phyloP scores from a whole-genome alignment of 192 early-diverging fungal species.

The Chytriomyces sp. region DNA sequence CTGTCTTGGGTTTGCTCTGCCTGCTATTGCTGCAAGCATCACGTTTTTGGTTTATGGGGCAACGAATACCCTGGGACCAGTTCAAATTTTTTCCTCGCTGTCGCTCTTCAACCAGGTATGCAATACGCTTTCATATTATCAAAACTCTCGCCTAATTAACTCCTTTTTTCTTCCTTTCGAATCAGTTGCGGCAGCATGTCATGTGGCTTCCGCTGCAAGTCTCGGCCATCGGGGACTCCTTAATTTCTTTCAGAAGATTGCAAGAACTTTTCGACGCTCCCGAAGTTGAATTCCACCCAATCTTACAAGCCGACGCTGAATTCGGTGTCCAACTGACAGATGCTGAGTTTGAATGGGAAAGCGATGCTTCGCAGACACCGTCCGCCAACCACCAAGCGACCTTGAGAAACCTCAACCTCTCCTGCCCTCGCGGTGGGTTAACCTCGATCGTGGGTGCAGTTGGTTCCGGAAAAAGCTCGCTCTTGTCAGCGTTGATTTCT shows the following conservation, averaged over 20 bases:
- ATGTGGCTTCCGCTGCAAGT: slow-evolving; percentile 58
- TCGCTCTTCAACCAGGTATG: slow-evolving; percentile 46
- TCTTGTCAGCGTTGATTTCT: slow-evolving; percentile 79
- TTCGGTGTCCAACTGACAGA: slow-evolving; percentile 62
- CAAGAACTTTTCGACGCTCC: slow-evolving; percentile 58
- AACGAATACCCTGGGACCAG: slow-evolving; percentile 2
- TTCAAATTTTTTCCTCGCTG: slow-evolving; percentile 51
- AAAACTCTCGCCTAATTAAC: no score
- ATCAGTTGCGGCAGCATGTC: slow-evolving; percentile 51
- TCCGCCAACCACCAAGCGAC: neutral
- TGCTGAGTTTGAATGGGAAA: slow-evolving; percentile 71
- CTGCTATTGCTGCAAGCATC: slow-evolving; percentile 45
- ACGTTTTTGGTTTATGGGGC: slow-evolving; percentile 54
- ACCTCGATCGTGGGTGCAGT: slow-evolving; percentile 82
- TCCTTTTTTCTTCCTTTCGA: neutral
- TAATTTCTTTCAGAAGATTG: slow-evolving; percentile 52
- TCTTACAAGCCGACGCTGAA: slow-evolving; percentile 45
- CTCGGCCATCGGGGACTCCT: slow-evolving; percentile 48
- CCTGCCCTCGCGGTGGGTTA: slow-evolving; percentile 57
- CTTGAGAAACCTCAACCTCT: slow-evolving; percentile 54
- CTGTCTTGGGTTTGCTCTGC: slow-evolving; percentile 53
- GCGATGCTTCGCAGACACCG: slow-evolving; percentile 12
- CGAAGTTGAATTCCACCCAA: slow-evolving; percentile 65
- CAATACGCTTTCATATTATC: neutral
- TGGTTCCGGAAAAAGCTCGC: slow-evolving; percentile 81